Conservation (phyloP, 75 land plant genomes). For the Pinus albicaulis region DNA sequence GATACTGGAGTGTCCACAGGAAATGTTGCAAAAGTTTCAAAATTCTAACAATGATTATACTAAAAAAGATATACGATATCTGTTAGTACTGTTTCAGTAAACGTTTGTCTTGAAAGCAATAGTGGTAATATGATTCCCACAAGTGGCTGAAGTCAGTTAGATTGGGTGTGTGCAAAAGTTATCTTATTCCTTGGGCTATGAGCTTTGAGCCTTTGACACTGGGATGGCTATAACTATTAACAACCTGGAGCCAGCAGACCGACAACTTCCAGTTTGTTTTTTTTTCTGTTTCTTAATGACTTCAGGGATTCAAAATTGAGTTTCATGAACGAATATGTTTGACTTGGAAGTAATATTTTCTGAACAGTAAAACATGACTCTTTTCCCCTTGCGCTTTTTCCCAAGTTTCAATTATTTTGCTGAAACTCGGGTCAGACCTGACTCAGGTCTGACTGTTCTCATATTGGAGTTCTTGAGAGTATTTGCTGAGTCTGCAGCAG, state of each 20-base stretch:
- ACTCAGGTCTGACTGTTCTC: no score
- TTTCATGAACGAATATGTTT: not conserved
- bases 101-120: not conserved
- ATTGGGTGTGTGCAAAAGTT: not conserved
- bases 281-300: not conserved
- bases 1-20: not conserved
- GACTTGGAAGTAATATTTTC: constrained; percentile 1
- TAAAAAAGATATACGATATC: not conserved
- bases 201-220: not conserved
- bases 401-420: no score
- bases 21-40: no score
- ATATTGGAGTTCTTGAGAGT: no score
- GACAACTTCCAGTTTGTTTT: not conserved
- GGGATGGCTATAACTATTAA: not conserved
- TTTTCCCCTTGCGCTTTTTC: no score
- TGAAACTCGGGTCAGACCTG: no score
- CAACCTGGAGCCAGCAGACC: not conserved
- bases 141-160: not conserved
- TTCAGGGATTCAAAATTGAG: not conserved
- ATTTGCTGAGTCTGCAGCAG: no score
- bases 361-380: no score
- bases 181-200: not conserved
- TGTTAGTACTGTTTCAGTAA: not conserved
- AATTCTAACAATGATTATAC: no score
- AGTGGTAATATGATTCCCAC: not conserved